These are phyloP conservation scores for Erysiphe pulchra DNA, from an alignment of 2,329 filamentous ascomycete species.

Conservation along the genomic window DNA sequence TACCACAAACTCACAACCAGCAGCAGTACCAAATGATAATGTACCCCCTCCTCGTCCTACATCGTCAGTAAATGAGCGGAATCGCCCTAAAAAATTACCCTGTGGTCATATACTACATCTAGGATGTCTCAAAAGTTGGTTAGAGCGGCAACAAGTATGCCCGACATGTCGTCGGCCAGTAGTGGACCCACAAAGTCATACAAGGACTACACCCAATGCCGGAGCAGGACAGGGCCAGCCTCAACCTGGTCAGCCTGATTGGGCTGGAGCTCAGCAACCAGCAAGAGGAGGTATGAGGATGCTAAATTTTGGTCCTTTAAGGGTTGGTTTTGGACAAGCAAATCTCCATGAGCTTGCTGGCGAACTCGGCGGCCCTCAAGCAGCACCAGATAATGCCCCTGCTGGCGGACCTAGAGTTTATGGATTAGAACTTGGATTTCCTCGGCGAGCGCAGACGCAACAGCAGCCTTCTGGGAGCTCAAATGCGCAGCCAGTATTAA, in stretches of 20 bases:
- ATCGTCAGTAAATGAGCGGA: slow-evolving; percentile 43
- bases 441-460: slow-evolving; percentile 5
- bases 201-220: slow-evolving; percentile 8
- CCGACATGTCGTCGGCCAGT: slow-evolving; percentile 80
- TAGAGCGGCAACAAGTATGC: slow-evolving; percentile 91
- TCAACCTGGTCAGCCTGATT: slow-evolving; percentile 15
- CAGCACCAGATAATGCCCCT: slow-evolving; percentile 13
- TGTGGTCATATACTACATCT: slow-evolving; percentile 92
- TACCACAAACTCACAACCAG: slow-evolving; percentile 20
- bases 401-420: slow-evolving; percentile 11
- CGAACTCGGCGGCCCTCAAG: slow-evolving; percentile 25
- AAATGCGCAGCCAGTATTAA: slow-evolving; percentile 6
- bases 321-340: slow-evolving; percentile 41
- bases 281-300: slow-evolving; percentile 25
- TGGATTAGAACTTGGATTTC: slow-evolving; percentile 14
- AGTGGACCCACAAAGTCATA: slow-evolving; percentile 20
- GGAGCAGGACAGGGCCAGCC: slow-evolving; percentile 9
- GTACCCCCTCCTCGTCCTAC: slow-evolving; percentile 14
- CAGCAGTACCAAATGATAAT: slow-evolving; percentile 13
- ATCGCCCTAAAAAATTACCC: slow-evolving; percentile 81
- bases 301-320: slow-evolving; percentile 48
- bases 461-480: not conserved
- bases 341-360: slow-evolving; percentile 43
- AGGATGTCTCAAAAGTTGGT: slow-evolving; percentile 84
- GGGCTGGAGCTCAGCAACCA: slow-evolving; percentile 11